Base-by-base conservation (phyloP, 2,329 filamentous ascomycete species). In the Daldinia eschscholtzii region DNA sequence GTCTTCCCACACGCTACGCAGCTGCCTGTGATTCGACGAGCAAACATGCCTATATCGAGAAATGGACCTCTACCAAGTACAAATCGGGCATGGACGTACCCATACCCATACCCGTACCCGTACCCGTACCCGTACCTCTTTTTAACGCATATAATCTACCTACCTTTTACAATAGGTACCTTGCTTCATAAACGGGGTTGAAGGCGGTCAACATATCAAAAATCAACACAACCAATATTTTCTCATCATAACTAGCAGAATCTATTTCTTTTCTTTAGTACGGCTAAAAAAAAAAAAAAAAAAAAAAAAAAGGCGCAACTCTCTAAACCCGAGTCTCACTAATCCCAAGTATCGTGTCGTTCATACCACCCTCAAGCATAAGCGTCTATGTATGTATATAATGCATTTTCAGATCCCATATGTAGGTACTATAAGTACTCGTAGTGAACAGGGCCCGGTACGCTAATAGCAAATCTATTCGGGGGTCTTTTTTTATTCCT, bases 1-100 rank as follows among this genome's bases (percentile, higher is more conserved):
- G 53, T 57, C 35, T 57, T 72, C 62, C 68, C 66, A 70, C 57
- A 70, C 72, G 75, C 76, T 77, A 78, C 77, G 76, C 76, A 76
- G 72, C 74, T 60, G 65, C 58, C 63, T 73, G 50, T 76, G 75
- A 78, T 78, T 78, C 71, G 77, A 72, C 64, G 46, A 64, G 48
- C 30, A 7, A 12, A 39, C 15, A 57, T 59, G 53, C 50, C 64
- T 30, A 37, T 59, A 64, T 61, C 52, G 58, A 52, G 23, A 57
- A 55, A 9, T 33, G 50, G 63, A 56, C 7, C 44, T 30, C 50
- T 39, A 57, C 53, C 20, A 57, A 18, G 18, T 57, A 42, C 53
- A 12, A 41, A 41, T 42, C 35, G 13, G 18, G 35, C n/a, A 57
- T 41, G 35, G 12, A 50, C 2, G 33, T 66, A 62, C 37, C 37